Evolutionary conservation across 257 asterid genomes (phyloP), one percentile per base, ranked within the genome.

Genomic region (Salvia miltiorrhiza): DNA sequence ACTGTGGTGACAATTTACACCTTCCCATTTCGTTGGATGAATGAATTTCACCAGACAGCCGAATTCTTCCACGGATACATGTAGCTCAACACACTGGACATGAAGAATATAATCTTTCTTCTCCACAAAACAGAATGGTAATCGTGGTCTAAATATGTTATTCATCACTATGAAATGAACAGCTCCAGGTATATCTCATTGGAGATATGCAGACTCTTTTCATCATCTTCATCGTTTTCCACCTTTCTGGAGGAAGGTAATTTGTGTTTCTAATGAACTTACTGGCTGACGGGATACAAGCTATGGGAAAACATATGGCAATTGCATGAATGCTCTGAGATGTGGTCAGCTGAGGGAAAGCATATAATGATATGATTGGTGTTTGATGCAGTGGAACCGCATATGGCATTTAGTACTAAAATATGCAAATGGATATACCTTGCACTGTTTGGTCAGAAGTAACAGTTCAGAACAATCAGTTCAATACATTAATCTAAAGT

Each of bases 361-460:
- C 26, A 57, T 57, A 53, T 23, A 56, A 54, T 62, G 56, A 44
- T 53, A 58, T 17, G 66, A 61, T 28, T 32, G 52, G 50, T 28
- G 37, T 17, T n/a, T 64, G 45, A 65, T 17, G 70, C 28, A 61
- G 60, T 69, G 65, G 65, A 47, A 66, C 39, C 48, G 78, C 76
- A 78, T 45, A 13, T 53, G 65, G 72, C 59, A 41, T 33, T 58
- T 47, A 35, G 55, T 23, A 48, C 30, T 35, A 49, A 33, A 24
- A 69, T 65, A 33, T 21, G 54, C 63, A 57, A 41, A 76, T 65
- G 56, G 54, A 54, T 59, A 56, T 37, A 24, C 56, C 24, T 55
- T 72, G 70, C 33, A 39, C 58, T 30, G 53, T 54, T 54, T 67
- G 57, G 49, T 37, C 68, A 47, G 26, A 54, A 63, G 54, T n/a